These are phyloP conservation scores for Penicillium sp. DNA, from an alignment of 2,329 filamentous ascomycete genomes.

Conservation along the genomic window DNA sequence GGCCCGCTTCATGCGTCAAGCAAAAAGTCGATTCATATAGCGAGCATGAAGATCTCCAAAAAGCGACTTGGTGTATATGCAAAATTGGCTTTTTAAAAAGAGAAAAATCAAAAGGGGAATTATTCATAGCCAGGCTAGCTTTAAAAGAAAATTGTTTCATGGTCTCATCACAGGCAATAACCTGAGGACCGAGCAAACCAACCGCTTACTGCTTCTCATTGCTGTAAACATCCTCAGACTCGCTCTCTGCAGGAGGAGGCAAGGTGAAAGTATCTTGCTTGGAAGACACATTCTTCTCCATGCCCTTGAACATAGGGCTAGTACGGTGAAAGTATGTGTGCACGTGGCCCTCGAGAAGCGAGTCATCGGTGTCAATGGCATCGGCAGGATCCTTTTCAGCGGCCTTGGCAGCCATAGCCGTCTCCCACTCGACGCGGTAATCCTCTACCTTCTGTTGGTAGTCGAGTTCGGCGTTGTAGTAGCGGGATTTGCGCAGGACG, in stretches of 20 bases:
- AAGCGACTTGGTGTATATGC: constrained; percentile 5
- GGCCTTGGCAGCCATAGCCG: constrained; percentile 46
- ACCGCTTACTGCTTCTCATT: constrained; percentile 23
- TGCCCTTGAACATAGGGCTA: constrained; percentile 42
- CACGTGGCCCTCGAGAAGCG: constrained; percentile 50
- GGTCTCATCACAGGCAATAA: not conserved
- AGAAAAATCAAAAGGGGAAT: constrained; percentile 7
- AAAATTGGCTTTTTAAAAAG: constrained; percentile 5
- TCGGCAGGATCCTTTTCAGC: constrained; percentile 47
- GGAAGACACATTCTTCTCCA: constrained; percentile 29
- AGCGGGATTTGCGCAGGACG: constrained; percentile 69
- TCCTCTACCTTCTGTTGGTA: constrained; percentile 81
- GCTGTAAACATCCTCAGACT: constrained; percentile 18
- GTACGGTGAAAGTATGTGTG: constrained; percentile 55
- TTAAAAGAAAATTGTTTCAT: not conserved
- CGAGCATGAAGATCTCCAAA: constrained; percentile 5
- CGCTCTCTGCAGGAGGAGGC: constrained; percentile 34
- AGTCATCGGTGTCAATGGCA: constrained; percentile 43
- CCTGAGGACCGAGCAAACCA: not conserved
- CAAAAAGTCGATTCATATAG: constrained; percentile 17
- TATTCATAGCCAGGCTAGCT: constrained; percentile 1
- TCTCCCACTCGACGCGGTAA: constrained; percentile 63
- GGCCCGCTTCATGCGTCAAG: constrained; percentile 13
- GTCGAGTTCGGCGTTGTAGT: constrained; percentile 79
- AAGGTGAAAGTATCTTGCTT: constrained; percentile 34